phyloP scores from a whole-genome alignment of 441 rosid genomes.

The Adansonia grandidieri region DNA sequence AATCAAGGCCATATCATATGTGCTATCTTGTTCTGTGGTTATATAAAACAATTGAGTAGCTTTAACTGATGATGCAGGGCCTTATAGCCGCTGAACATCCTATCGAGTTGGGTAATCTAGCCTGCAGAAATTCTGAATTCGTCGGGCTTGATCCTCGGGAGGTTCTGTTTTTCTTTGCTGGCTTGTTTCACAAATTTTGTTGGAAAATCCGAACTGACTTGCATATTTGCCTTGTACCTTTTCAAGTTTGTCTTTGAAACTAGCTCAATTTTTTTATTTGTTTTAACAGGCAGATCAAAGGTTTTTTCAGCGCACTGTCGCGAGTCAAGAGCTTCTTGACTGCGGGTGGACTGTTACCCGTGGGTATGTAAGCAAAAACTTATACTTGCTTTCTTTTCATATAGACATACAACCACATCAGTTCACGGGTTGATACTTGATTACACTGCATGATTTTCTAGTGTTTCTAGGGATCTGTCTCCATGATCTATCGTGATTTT shows the following conservation, averaged over 20 bases:
- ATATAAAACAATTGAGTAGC: not conserved
- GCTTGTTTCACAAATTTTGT: not conserved
- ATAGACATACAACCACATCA: too few species aligned
- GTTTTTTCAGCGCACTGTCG: constrained; percentile 64
- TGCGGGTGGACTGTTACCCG: constrained; percentile 34
- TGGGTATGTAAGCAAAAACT: constrained; percentile 44
- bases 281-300: constrained; percentile 69
- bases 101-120: constrained; percentile 64
- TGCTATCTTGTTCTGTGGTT: constrained; percentile 10
- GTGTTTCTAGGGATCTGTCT: not conserved
- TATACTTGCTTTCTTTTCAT: not conserved
- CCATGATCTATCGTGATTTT: not conserved
- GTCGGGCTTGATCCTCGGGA: constrained; percentile 98
- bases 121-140: constrained; percentile 77
- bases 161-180: constrained; percentile 45
- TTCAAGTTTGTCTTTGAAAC: too few species aligned
- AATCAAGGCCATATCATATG: not conserved
- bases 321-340: constrained; percentile 62
- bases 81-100: constrained; percentile 76
- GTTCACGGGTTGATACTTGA: not conserved
- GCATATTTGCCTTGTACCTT: not conserved
- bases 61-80: constrained; percentile 49
- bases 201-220: not conserved
- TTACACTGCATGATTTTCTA: not conserved
- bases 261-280: not conserved